phyloP scores from a whole-genome alignment of 257 asterid species.

The Salvia rosmarinus region DNA sequence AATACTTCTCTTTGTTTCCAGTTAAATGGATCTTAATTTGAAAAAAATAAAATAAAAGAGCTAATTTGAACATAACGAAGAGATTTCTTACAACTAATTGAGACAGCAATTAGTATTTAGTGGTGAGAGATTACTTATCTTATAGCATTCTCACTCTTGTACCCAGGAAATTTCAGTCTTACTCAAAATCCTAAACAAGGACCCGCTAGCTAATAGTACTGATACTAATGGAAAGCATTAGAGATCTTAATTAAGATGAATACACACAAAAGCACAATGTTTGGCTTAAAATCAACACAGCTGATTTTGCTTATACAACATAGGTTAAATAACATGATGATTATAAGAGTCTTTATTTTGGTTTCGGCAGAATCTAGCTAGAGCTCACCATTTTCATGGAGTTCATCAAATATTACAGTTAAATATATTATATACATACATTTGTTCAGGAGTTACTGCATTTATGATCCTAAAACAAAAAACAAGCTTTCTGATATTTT shows the following conservation, averaged over 20 bases:
- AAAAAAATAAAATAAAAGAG: neutral
- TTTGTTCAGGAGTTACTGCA: too few species aligned
- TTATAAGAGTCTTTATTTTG: too few species aligned
- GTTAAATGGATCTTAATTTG: neutral
- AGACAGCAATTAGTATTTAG: neutral
- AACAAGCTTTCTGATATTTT: too few species aligned
- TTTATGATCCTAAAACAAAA: too few species aligned
- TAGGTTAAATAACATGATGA: too few species aligned
- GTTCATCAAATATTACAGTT: too few species aligned
- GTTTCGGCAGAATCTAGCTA: too few species aligned
- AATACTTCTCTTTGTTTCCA: neutral
- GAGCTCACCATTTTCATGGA: too few species aligned
- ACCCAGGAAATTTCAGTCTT: neutral
- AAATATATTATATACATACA: too few species aligned
- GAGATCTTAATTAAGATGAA: neutral
- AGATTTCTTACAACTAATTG: neutral
- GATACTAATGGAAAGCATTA: conserved; percentile 7
- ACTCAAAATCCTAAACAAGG: neutral
- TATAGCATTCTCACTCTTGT: neutral
- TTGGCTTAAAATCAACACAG: neutral
- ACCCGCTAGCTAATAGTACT: neutral
- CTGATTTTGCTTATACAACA: too few species aligned
- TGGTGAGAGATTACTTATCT: neutral
- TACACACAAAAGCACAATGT: neutral
- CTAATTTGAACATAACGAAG: neutral